phyloP scores from a whole-genome alignment of 2,329 filamentous ascomycete genomes.

The Diaporthe vexans region DNA sequence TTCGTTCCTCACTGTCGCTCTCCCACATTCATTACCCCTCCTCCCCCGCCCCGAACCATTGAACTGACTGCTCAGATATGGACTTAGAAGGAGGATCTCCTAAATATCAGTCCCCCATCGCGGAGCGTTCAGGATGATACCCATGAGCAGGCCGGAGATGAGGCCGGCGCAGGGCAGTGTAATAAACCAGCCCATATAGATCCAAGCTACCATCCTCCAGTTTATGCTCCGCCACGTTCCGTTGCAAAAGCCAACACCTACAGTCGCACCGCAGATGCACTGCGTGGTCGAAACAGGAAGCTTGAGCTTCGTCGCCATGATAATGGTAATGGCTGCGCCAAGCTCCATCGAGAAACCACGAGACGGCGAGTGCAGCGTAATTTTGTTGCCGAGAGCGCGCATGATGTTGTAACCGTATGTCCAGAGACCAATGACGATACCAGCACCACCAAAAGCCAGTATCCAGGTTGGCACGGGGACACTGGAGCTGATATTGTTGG shows the following conservation, averaged over 20 bases:
- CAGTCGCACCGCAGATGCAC: slow-evolving; percentile 74
- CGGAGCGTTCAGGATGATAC: slow-evolving; percentile 73
- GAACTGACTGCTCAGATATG: no score
- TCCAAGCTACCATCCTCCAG: slow-evolving; percentile 73
- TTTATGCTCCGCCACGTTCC: slow-evolving; percentile 72
- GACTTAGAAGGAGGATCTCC: fast-evolving
- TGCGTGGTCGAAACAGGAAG: slow-evolving; percentile 76
- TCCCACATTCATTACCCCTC: no score
- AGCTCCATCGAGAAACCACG: slow-evolving; percentile 71
- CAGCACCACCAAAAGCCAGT: slow-evolving; percentile 55
- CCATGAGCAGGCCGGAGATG: slow-evolving; percentile 73
- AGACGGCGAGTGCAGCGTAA: slow-evolving; percentile 69
- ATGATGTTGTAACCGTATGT: slow-evolving; percentile 76
- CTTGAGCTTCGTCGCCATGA: slow-evolving; percentile 73
- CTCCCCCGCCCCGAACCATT: no score
- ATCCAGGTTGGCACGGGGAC: slow-evolving; percentile 72
- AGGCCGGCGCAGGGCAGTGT: slow-evolving; percentile 70
- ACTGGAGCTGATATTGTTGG: slow-evolving; percentile 59
- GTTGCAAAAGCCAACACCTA: slow-evolving; percentile 73
- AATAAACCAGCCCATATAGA: slow-evolving; percentile 72
- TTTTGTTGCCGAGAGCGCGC: slow-evolving; percentile 69
- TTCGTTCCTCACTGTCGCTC: no score
- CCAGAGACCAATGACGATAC: slow-evolving; percentile 66
- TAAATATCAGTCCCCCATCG: slow-evolving; percentile 45
- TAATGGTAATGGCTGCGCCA: slow-evolving; percentile 72